These are phyloP conservation scores for Escovopsis sp. DNA, from an alignment of 2,329 filamentous ascomycete species.

Conservation along the genomic window DNA sequence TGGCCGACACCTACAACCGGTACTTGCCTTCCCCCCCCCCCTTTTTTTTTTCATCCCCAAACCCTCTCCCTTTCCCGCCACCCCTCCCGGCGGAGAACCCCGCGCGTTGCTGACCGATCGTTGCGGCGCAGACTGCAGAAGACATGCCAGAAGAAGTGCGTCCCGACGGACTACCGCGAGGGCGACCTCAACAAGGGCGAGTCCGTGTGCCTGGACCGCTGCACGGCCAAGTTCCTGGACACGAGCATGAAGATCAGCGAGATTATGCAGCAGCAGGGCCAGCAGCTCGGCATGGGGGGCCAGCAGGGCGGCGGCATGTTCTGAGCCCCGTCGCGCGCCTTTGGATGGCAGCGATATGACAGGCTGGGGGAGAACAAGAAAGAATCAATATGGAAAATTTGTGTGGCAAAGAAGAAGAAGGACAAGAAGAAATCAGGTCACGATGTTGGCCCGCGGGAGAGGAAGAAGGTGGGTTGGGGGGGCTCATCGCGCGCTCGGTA, in stretches of 20 bases:
- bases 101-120: background rate
- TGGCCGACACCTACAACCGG: conserved; percentile 97
- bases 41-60: background rate
- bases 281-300: conserved; percentile 48
- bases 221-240: conserved; percentile 96
- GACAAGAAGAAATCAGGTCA: no score
- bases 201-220: conserved; percentile 93
- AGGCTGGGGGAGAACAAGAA: no score
- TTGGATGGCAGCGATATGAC: no score
- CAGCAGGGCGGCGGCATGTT: conserved; percentile 20
- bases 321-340: conserved; percentile 6
- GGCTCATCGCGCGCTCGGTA: no score
- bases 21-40: conserved; percentile 25
- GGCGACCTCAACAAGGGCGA: conserved; percentile 97
- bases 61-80: background rate
- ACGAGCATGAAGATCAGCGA: conserved; percentile 96
- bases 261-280: conserved; percentile 82
- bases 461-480: no score
- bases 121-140: conserved; percentile 53
- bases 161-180: conserved; percentile 86
- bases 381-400: no score
- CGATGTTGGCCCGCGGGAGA: no score
- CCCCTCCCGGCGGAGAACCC: background rate
- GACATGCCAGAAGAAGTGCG: conserved; percentile 87
- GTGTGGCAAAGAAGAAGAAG: no score